A percentile compares a stretch with the other conserved stretches of the same genome.
Conservation (phyloP, 2,329 filamentous ascomycete genomes). For the Cordyceps pruinosa region DNA sequence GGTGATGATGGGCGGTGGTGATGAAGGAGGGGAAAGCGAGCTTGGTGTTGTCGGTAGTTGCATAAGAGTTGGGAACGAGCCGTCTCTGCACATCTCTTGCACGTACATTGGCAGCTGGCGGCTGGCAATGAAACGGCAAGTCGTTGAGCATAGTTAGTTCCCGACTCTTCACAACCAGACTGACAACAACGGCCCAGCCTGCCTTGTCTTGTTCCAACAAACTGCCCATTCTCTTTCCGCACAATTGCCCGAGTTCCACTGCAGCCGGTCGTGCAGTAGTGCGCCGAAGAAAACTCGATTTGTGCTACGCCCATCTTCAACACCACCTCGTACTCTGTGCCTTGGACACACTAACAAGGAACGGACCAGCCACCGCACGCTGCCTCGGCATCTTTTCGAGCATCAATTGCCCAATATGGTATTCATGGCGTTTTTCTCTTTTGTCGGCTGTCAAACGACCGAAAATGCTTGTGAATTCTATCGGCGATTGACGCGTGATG, state of each 20-base stretch:
- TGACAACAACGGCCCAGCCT: background rate
- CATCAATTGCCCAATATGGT: conserved; percentile 3
- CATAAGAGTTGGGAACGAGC: background rate
- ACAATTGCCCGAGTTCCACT: background rate
- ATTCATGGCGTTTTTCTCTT: conserved; percentile 4
- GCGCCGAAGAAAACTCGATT: background rate
- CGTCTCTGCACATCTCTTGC: too few species aligned
- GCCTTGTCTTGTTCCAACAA: background rate
- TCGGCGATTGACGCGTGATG: background rate
- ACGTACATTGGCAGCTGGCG: background rate
- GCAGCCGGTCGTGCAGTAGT: conserved; percentile 4
- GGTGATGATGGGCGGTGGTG: background rate
- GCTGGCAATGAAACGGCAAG: background rate
- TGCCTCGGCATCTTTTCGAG: conserved; percentile 2
- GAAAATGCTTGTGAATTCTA: conserved; percentile 8
- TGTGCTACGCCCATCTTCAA: background rate
- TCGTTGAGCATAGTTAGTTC: too few species aligned
- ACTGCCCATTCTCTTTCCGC: background rate
- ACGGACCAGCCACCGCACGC: background rate
- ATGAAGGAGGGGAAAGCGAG: background rate
- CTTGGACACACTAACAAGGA: background rate
- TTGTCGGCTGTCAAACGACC: background rate
- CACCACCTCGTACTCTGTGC: background rate
- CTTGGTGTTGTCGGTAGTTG: background rate
- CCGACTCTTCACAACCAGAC: background rate